Conservation (phyloP, 208 protist genomes). For the Leishmania tarentolae region DNA sequence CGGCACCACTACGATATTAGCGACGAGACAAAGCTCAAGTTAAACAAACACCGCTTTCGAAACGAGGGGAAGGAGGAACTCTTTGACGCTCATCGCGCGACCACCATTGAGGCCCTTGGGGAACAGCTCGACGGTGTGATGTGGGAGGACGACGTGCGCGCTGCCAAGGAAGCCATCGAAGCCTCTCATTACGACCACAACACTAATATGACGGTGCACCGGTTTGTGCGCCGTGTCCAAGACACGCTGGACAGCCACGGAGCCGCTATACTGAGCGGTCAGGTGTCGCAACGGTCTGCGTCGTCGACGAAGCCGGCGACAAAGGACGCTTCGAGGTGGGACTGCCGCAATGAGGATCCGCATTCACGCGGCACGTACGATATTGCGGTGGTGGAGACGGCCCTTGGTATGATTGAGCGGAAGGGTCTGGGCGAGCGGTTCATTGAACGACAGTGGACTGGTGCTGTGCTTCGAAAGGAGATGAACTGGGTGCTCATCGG, state of each 20-base stretch:
- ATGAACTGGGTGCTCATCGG: constrained; percentile 55
- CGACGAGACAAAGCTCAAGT: constrained; percentile 74
- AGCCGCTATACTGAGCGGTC: constrained; percentile 23
- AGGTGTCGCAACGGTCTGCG: not conserved
- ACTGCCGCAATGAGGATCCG: constrained; percentile 84
- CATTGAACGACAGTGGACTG: constrained; percentile 71
- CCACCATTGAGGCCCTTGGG: constrained; percentile 68
- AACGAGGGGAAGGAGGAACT: constrained; percentile 54
- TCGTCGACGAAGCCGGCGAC: not conserved
- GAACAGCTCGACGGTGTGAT: constrained; percentile 74
- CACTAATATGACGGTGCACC: constrained; percentile 45
- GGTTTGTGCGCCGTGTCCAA: constrained; percentile 65
- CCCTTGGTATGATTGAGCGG: constrained; percentile 65
- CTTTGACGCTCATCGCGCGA: constrained; percentile 67
- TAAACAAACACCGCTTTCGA: constrained; percentile 59
- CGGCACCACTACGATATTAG: constrained; percentile 79
- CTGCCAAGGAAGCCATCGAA: constrained; percentile 81
- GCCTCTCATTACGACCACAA: constrained; percentile 78
- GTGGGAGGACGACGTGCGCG: constrained; percentile 77
- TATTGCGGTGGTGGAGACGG: constrained; percentile 67
- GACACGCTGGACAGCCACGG: constrained; percentile 45
- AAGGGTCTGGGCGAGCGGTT: constrained; percentile 46
- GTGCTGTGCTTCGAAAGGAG: constrained; percentile 51
- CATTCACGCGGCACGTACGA: constrained; percentile 59
- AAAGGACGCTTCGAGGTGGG: constrained; percentile 49